A percentile compares a stretch with the other conserved stretches of the same genome.
These are phyloP conservation scores for Sporothrix humicola DNA, from an alignment of 2,329 filamentous ascomycete species.

Conservation along the genomic window DNA sequence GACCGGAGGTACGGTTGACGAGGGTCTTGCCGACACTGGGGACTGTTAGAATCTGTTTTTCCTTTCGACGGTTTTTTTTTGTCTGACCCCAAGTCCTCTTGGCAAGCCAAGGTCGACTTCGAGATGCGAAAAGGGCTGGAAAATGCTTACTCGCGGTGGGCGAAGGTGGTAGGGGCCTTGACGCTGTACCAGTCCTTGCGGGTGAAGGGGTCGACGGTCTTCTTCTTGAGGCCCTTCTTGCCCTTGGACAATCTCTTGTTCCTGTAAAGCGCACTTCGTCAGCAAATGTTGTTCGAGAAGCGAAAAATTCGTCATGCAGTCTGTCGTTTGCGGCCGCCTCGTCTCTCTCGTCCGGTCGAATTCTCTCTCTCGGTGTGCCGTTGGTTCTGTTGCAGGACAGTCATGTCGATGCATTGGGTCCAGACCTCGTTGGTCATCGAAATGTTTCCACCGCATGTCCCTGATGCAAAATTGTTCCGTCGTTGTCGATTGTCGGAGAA, in stretches of 20 bases:
- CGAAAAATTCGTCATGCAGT: background rate
- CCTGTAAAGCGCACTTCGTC: constrained; percentile 54
- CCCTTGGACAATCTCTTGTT: constrained; percentile 99
- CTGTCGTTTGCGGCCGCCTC: background rate
- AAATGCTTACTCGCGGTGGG: constrained; percentile 85
- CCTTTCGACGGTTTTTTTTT: background rate
- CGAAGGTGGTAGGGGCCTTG: constrained; percentile 97
- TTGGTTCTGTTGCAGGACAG: background rate
- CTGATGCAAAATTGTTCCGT: background rate
- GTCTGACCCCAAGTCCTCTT: background rate
- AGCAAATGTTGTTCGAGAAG: constrained; percentile 14
- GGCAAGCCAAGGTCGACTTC: background rate
- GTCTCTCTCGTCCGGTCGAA: background rate
- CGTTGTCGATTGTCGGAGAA: background rate
- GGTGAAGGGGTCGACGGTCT: constrained; percentile 94
- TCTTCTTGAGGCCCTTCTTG: constrained; percentile 99
- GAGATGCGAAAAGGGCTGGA: background rate
- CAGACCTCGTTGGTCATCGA: background rate
- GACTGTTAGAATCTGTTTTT: background rate
- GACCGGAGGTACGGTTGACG: constrained; percentile 98
- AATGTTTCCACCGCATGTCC: background rate
- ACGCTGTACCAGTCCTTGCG: constrained; percentile 99
- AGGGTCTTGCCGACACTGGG: constrained; percentile 99
- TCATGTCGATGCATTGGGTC: background rate
- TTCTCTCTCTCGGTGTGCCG: background rate